phyloP scores from a whole-genome alignment of 2,329 filamentous ascomycete genomes.

The Fusarium austroafricanum region DNA sequence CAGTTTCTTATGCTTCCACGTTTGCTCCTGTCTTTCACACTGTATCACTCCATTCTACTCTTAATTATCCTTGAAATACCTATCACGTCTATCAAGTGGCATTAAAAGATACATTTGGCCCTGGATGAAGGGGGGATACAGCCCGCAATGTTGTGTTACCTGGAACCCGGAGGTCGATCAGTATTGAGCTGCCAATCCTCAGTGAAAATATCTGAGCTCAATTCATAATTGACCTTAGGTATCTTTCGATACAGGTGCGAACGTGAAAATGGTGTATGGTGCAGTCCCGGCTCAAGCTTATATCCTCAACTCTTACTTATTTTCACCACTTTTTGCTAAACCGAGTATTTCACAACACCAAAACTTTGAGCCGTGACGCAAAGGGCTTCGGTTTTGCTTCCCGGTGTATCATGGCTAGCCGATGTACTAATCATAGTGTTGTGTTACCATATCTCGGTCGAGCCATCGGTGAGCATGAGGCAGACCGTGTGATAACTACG shows the following conservation, averaged over 20 bases:
- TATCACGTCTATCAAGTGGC: not conserved
- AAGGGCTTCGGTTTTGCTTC: slow-evolving; percentile 9
- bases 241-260: too few species aligned
- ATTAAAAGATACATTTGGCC: slow-evolving; percentile 9
- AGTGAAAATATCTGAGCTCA: not conserved
- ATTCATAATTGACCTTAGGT: not conserved
- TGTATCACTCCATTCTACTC: not conserved
- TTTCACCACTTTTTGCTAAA: not conserved
- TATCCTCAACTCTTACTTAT: not conserved
- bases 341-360: not conserved
- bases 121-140: slow-evolving; percentile 13
- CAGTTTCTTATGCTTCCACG: slow-evolving; percentile 2
- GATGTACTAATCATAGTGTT: slow-evolving; percentile 35
- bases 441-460: slow-evolving; percentile 35
- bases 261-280: not conserved
- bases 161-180: slow-evolving; percentile 8
- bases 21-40: slow-evolving; percentile 2
- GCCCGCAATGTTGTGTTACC: slow-evolving; percentile 34
- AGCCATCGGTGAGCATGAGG: slow-evolving; percentile 36
- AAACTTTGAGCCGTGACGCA: slow-evolving; percentile 11
- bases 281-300: not conserved
- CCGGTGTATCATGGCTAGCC: slow-evolving; percentile 20
- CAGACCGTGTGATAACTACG: slow-evolving; percentile 6
- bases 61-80: not conserved
- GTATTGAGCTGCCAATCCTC: not conserved